Conservation (phyloP, 768 basidiomycete species). For the Aureoboletus auriporus region DNA sequence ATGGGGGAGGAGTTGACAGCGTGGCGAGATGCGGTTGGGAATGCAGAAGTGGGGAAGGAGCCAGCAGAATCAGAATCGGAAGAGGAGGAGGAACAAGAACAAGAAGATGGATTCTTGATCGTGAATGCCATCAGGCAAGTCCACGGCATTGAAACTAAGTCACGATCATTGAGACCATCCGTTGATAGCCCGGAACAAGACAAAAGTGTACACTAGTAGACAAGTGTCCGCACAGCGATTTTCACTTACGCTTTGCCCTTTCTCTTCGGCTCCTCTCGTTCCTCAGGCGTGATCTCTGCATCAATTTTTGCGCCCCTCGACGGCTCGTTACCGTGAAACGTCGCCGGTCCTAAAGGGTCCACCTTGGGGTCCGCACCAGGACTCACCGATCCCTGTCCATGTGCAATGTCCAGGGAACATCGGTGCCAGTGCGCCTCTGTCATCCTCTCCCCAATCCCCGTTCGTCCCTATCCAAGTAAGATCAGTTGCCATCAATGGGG, state of each 20-base stretch:
- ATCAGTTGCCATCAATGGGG: background rate
- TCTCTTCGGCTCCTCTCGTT: conserved; percentile 42
- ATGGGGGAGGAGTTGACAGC: conserved; percentile 67
- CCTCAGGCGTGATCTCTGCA: conserved; percentile 49
- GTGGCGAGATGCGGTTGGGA: conserved; percentile 74
- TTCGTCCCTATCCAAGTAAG: conserved; percentile 33
- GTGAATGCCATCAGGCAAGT: background rate
- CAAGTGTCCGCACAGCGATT: no score
- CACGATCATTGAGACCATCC: no score
- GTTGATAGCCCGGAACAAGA: background rate
- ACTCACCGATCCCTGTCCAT: conserved; percentile 25
- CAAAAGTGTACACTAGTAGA: background rate
- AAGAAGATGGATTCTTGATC: conserved; percentile 11
- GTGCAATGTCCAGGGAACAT: conserved; percentile 25
- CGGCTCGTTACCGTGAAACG: conserved; percentile 53
- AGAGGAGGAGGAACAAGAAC: conserved; percentile 46
- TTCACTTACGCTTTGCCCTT: conserved; percentile 39
- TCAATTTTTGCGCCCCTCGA: conserved; percentile 58
- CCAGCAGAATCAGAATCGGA: conserved; percentile 41
- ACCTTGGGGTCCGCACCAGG: conserved; percentile 29
- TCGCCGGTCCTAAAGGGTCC: conserved; percentile 48
- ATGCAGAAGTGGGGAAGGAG: conserved; percentile 59
- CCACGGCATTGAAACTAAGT: background rate
- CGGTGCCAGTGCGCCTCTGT: conserved; percentile 31
- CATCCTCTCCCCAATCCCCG: conserved; percentile 39